A percentile compares a stretch with the other conserved stretches of the same genome.
phyloP scores from a whole-genome alignment of 2,329 filamentous ascomycete species.

The Coniochaeta pulveracea region DNA sequence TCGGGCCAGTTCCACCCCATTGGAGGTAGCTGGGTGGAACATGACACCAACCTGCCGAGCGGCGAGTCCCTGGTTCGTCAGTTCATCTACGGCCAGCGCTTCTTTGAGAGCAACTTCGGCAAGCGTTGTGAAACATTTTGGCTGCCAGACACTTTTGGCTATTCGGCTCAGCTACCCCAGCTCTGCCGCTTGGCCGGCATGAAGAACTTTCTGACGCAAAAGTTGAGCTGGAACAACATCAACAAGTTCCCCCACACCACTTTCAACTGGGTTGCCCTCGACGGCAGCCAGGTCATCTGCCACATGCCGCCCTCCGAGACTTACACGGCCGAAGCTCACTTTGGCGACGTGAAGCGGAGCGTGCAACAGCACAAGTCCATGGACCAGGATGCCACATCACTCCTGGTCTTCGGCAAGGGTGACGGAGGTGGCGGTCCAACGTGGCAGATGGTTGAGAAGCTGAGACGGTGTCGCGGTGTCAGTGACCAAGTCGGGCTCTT shows the following conservation, averaged over 20 bases:
- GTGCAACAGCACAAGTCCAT: conserved; percentile 89
- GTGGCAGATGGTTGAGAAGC: conserved; percentile 87
- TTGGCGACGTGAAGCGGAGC: conserved; percentile 86
- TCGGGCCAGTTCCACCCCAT: conserved; percentile 89
- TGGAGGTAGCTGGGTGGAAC: conserved; percentile 96
- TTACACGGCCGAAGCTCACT: conserved; percentile 88
- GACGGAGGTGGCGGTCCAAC: conserved; percentile 94
- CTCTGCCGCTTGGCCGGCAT: conserved; percentile 90
- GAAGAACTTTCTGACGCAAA: conserved; percentile 94
- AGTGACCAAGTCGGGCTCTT: conserved; percentile 76
- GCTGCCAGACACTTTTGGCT: conserved; percentile 97
- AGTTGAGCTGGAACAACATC: conserved; percentile 99
- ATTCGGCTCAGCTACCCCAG: conserved; percentile 89
- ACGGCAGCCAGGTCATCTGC: conserved; percentile 92
- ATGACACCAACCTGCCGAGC: conserved; percentile 94
- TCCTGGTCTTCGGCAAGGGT: conserved; percentile 92
- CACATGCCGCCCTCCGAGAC: conserved; percentile 96
- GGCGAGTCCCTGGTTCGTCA: conserved; percentile 90
- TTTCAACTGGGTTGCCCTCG: conserved; percentile 95
- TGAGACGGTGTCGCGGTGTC: conserved; percentile 82
- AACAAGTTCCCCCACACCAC: conserved; percentile 98
- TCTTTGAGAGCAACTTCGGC: conserved; percentile 89
- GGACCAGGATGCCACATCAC: conserved; percentile 80
- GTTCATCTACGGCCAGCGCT: conserved; percentile 90
- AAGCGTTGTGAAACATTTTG: conserved; percentile 85